Percentiles rank a stretch among this genome's conserved stretches.
These are phyloP conservation scores for Circinella minor DNA, from an alignment of 371 early-diverging fungal species.

Conservation along the genomic window DNA sequence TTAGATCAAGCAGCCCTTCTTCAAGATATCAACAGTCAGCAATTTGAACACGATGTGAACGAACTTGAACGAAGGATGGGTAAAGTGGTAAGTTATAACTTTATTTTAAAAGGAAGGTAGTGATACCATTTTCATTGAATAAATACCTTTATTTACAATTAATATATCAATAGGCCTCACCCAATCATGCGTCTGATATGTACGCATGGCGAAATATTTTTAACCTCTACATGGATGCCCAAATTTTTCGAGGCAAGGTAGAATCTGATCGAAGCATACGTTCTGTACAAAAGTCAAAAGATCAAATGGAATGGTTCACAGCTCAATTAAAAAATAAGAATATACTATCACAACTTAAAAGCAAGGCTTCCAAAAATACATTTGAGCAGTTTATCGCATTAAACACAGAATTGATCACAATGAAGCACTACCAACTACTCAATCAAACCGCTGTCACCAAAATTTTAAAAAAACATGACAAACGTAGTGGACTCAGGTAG, in stretches of 20 bases:
- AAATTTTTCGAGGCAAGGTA: conserved; percentile 63
- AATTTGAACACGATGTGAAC: conserved; percentile 52
- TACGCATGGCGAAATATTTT: conserved; percentile 78
- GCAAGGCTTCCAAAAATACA: conserved; percentile 47
- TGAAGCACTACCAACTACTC: conserved; percentile 73
- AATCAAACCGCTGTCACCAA: conserved; percentile 83
- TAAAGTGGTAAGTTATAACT: conserved; percentile 34
- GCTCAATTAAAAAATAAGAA: conserved; percentile 46
- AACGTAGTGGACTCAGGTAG: conserved; percentile 72
- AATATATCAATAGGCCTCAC: conserved; percentile 32
- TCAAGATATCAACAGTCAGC: conserved; percentile 39
- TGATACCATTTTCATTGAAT: too few species aligned
- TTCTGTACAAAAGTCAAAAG: conserved; percentile 56
- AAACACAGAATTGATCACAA: conserved; percentile 69
- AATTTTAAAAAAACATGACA: conserved; percentile 87
- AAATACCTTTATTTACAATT: too few species aligned
- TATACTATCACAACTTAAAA: conserved; percentile 40
- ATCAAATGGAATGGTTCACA: conserved; percentile 66
- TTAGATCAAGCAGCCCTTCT: conserved; percentile 45
- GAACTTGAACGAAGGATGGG: conserved; percentile 52
- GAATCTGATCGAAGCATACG: conserved; percentile 53
- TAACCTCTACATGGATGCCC: conserved; percentile 69
- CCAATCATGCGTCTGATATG: conserved; percentile 69
- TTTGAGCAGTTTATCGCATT: conserved; percentile 67
- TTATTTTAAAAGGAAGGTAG: neutral